These are phyloP conservation scores for Ceratocystis papillata DNA, from an alignment of 2,329 filamentous ascomycete genomes.

Conservation along the genomic window DNA sequence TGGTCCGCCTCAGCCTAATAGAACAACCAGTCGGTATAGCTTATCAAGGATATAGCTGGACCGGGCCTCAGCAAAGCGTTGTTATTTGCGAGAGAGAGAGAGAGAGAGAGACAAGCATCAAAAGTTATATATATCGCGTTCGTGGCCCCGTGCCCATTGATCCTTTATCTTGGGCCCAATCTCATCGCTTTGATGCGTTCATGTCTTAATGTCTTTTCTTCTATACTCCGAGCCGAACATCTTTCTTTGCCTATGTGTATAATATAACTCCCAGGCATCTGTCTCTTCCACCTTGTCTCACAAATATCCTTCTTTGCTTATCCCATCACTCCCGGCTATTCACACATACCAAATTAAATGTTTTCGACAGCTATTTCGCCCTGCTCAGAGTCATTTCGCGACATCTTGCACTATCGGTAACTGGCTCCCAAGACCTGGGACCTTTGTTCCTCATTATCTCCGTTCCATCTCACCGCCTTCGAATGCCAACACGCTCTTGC, in stretches of 20 bases:
- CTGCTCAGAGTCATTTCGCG: constrained; percentile 1
- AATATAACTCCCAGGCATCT: not conserved
- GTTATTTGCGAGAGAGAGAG: not conserved
- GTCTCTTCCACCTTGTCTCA: not conserved
- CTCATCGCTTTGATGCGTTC: not conserved
- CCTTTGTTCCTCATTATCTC: not conserved
- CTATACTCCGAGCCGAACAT: not conserved
- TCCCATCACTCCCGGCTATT: not conserved
- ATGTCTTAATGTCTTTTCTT: constrained; percentile 8
- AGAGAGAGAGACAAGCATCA: not conserved
- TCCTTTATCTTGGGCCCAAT: not conserved
- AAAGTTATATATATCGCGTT: not conserved
- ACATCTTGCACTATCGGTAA: constrained; percentile 7
- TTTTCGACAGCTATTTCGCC: constrained; percentile 11
- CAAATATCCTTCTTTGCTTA: not conserved
- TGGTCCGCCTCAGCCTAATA: not conserved
- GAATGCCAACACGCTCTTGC: constrained; percentile 1
- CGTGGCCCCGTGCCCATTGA: not conserved
- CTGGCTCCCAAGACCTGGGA: not conserved
- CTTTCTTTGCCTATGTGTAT: not conserved
- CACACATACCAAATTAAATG: constrained; percentile 18
- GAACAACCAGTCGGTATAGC: not conserved
- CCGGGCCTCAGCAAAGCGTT: constrained; percentile 4
- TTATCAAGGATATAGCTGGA: constrained; percentile 12
- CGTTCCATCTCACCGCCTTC: not conserved